Conservation (phyloP, 164 flowering plant genomes). For the Santalum album region DNA sequence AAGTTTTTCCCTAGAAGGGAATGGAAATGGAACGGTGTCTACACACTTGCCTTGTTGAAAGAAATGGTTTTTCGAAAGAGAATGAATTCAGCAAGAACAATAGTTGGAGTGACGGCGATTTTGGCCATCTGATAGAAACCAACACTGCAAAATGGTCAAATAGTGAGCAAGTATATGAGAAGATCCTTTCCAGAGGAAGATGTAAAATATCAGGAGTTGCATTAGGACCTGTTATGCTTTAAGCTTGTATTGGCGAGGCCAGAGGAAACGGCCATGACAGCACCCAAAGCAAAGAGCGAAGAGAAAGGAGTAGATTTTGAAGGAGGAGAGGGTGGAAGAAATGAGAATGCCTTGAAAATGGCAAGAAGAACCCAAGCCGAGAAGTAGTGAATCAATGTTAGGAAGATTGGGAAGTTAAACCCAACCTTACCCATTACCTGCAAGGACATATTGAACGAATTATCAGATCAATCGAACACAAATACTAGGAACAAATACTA, state of each 20-base stretch:
- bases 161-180: conserved; percentile 5
- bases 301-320: conserved; percentile 65
- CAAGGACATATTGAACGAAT: neutral
- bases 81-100: conserved; percentile 70
- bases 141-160: conserved; percentile 35
- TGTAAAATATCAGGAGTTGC: neutral
- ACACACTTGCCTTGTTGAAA: conserved; percentile 37
- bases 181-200: neutral
- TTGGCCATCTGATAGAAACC: conserved; percentile 94
- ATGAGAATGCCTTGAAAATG: conserved; percentile 46
- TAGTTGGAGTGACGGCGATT: conserved; percentile 77
- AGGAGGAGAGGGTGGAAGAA: conserved; percentile 73
- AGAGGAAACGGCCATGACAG: conserved; percentile 71
- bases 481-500: neutral
- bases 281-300: conserved; percentile 57
- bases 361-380: conserved; percentile 62
- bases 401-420: conserved; percentile 69
- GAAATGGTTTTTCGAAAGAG: conserved; percentile 50
- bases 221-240: conserved; percentile 55
- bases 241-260: conserved; percentile 80
- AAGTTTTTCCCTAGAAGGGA: too few species aligned
- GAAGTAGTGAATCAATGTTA: conserved; percentile 71
- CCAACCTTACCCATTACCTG: conserved; percentile 87
- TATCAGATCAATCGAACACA: neutral
- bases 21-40: too few species aligned